Percentiles rank a stretch among this genome's conserved stretches.
Conservation (phyloP, 139 green algal genomes). For the Chlamydomonas sphaeroides region DNA sequence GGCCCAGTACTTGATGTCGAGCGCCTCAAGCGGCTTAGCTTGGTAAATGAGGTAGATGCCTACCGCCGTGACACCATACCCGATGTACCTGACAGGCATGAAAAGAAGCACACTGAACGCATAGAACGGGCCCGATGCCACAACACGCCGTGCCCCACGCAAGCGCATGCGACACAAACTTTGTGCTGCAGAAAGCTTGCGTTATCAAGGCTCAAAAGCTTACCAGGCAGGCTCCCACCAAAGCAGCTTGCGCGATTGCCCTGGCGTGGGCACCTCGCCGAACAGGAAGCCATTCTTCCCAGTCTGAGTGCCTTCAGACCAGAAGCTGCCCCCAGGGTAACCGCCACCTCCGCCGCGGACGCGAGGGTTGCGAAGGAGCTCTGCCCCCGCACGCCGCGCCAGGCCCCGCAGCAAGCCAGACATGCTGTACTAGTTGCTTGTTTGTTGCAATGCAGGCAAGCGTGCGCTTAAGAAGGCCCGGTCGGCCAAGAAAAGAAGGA, state of each 20-base stretch:
- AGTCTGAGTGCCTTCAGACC: slow-evolving; percentile 77
- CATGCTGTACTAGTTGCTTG: too few relatives aligned
- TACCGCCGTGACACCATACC: slow-evolving; percentile 45
- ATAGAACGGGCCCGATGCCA: too few relatives aligned
- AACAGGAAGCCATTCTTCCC: slow-evolving; percentile 83
- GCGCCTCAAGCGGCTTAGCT: slow-evolving; percentile 54
- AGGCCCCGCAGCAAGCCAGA: neutral
- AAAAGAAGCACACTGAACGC: too few relatives aligned
- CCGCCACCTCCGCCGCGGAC: slow-evolving; percentile 40
- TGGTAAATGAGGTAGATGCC: slow-evolving; percentile 56
- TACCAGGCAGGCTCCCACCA: slow-evolving; percentile 90
- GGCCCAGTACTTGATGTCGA: slow-evolving; percentile 65
- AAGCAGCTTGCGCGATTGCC: slow-evolving; percentile 80
- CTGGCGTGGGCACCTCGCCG: slow-evolving; percentile 79
- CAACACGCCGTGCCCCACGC: too few relatives aligned
- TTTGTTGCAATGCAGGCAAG: too few relatives aligned
- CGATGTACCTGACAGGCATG: slow-evolving; percentile 56
- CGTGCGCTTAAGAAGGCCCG: too few relatives aligned
- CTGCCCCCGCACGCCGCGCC: neutral
- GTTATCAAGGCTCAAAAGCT: neutral
- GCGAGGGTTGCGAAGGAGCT: slow-evolving; percentile 22
- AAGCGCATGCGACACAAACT: too few relatives aligned
- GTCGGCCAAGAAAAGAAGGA: too few relatives aligned
- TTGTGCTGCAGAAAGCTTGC: too few relatives aligned
- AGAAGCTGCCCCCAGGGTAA: slow-evolving; percentile 76